phyloP scores from a whole-genome alignment of 2,329 filamentous ascomycete species.

The Elsinoe batatas region DNA sequence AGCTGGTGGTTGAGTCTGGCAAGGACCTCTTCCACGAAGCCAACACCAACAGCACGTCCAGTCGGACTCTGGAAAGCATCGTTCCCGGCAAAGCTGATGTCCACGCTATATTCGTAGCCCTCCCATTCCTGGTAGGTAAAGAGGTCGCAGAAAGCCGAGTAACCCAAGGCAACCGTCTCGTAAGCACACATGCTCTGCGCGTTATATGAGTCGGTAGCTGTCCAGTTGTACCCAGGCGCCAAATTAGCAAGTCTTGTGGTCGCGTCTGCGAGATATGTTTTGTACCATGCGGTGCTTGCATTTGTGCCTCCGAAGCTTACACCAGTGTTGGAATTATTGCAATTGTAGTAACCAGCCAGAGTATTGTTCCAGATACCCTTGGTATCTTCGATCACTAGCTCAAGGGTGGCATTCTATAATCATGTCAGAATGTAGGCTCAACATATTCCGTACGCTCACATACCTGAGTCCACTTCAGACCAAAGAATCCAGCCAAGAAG shows the following conservation, averaged over 20 bases:
- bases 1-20: slow-evolving; percentile 59
- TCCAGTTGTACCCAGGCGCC: slow-evolving; percentile 47
- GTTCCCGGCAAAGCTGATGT: slow-evolving; percentile 49
- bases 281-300: slow-evolving; percentile 50
- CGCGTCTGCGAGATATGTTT: slow-evolving; percentile 56
- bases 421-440: neutral
- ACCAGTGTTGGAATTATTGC: slow-evolving; percentile 47
- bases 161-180: slow-evolving; percentile 67
- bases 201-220: slow-evolving; percentile 52
- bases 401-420: slow-evolving; percentile 57
- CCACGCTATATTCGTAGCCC: slow-evolving; percentile 60
- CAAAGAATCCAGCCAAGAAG: slow-evolving; percentile 71
- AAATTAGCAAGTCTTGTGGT: slow-evolving; percentile 46
- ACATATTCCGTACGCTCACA: neutral
- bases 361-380: slow-evolving; percentile 50
- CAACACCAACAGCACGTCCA: slow-evolving; percentile 62
- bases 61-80: slow-evolving; percentile 55
- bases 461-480: slow-evolving; percentile 54
- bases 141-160: slow-evolving; percentile 61
- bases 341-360: slow-evolving; percentile 56
- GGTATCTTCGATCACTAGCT: slow-evolving; percentile 56
- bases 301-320: slow-evolving; percentile 42
- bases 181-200: slow-evolving; percentile 67
- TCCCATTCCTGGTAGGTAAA: slow-evolving; percentile 69
- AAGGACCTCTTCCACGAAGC: slow-evolving; percentile 62